Evolutionary conservation across 495 filamentous ascomycete genomes (phyloP).

Genomic region (Elasticomyces elasticus): DNA sequence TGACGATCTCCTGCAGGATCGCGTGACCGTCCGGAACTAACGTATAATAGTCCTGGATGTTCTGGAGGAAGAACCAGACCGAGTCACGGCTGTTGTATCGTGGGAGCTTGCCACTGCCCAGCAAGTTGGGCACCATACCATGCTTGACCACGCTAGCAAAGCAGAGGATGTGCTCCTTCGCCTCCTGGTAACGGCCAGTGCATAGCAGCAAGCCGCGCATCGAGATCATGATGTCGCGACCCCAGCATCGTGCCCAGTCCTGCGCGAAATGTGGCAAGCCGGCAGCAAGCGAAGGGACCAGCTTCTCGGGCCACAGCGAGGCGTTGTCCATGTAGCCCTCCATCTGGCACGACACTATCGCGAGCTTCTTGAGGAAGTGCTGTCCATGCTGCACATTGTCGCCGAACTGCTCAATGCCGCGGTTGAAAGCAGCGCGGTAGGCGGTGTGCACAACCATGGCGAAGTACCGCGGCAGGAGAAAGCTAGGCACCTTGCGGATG

Average conservation of each 20-base stretch:
- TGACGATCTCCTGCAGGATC: conserved; percentile 65
- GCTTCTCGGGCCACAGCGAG: conserved; percentile 76
- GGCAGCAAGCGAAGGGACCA: conserved; percentile 79
- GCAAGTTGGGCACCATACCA: conserved; percentile 94
- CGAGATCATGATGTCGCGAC: conserved; percentile 93
- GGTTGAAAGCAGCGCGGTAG: conserved; percentile 72
- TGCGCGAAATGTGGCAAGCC: conserved; percentile 91
- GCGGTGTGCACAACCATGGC: conserved; percentile 77
- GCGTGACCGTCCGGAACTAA: conserved; percentile 70
- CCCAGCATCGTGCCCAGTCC: conserved; percentile 95
- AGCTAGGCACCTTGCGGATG: conserved; percentile 73
- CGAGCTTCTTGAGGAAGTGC: conserved; percentile 72
- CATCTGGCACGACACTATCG: conserved; percentile 82
- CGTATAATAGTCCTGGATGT: conserved; percentile 83
- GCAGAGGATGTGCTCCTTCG: conserved; percentile 85
- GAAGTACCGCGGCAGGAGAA: conserved; percentile 87
- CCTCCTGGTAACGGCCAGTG: conserved; percentile 78
- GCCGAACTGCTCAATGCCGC: conserved; percentile 66
- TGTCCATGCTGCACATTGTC: conserved; percentile 68
- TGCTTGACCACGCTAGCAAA: conserved; percentile 97
- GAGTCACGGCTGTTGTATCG: conserved; percentile 96
- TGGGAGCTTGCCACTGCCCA: conserved; percentile 75
- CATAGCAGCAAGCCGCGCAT: conserved; percentile 80
- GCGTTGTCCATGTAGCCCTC: conserved; percentile 81
- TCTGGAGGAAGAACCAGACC: conserved; percentile 93